These are phyloP conservation scores for Canavalia gladiata DNA, from an alignment of 306 rosid species.

Conservation along the genomic window DNA sequence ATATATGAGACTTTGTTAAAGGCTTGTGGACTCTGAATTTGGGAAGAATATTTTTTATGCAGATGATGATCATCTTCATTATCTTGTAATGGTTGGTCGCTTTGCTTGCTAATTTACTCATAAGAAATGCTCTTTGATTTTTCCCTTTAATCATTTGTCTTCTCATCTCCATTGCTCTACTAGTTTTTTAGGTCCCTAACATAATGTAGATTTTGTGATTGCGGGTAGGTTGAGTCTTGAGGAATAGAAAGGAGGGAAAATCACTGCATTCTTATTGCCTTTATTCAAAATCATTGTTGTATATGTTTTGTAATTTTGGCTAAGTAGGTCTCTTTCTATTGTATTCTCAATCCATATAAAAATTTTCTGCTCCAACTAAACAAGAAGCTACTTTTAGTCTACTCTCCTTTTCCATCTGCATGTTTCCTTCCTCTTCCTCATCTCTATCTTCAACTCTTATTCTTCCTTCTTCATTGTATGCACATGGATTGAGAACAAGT, in stretches of 20 bases:
- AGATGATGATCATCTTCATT: constrained; percentile 54
- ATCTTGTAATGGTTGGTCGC: constrained; percentile 58
- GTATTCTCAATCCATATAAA: constrained; percentile 60
- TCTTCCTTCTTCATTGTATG: constrained; percentile 37
- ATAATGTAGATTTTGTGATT: constrained; percentile 47
- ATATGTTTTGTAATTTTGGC: constrained; percentile 62
- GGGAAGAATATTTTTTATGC: constrained; percentile 55
- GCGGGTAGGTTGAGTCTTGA: constrained; percentile 45
- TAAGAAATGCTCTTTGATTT: constrained; percentile 47
- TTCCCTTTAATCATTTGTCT: constrained; percentile 40
- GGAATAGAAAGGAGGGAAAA: constrained; percentile 52
- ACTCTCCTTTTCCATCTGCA: constrained; percentile 36
- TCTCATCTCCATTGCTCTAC: constrained; percentile 54
- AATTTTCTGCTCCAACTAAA: constrained; percentile 46
- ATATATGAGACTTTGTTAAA: constrained; percentile 55
- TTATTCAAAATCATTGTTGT: constrained; percentile 43
- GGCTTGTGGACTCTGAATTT: constrained; percentile 52
- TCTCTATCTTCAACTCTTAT: neutral
- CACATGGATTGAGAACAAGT: constrained; percentile 40
- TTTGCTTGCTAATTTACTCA: constrained; percentile 59
- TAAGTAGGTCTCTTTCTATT: constrained; percentile 52
- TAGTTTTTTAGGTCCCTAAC: constrained; percentile 53
- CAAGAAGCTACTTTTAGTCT: constrained; percentile 37
- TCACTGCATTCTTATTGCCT: neutral
- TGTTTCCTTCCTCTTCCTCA: neutral